Percentiles rank a stretch among this genome's conserved stretches.
Evolutionary conservation across 257 asterid genomes (phyloP).

Genomic region (Paulownia fortunei): DNA sequence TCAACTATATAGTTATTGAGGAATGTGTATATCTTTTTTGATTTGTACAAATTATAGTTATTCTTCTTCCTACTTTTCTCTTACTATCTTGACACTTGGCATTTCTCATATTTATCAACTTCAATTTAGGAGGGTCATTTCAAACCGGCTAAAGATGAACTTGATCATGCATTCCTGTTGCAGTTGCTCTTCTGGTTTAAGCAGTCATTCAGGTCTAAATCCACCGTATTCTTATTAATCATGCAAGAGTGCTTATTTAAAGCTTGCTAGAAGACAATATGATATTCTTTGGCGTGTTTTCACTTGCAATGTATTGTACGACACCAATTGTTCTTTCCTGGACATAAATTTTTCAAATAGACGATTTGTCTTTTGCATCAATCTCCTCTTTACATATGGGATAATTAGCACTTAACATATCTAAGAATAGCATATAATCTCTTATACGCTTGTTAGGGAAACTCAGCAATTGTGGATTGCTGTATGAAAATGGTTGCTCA

Average conservation of each 20-base stretch:
- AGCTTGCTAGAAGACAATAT: constrained; percentile 18
- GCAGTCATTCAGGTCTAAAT: constrained; percentile 84
- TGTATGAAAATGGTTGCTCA: constrained; percentile 7
- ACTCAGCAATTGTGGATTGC: constrained; percentile 21
- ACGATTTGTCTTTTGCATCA: constrained; percentile 26
- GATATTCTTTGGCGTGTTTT: constrained; percentile 9
- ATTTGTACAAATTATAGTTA: background rate
- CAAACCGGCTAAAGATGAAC: constrained; percentile 77
- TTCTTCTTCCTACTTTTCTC: background rate
- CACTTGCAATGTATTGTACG: constrained; percentile 16
- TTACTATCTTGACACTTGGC: constrained; percentile 16
- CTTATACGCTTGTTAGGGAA: background rate
- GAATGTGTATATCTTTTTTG: constrained; percentile 21
- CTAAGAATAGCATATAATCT: constrained; percentile 20
- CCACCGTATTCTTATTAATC: constrained; percentile 20
- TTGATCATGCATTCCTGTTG: constrained; percentile 82
- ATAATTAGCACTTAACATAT: constrained; percentile 1
- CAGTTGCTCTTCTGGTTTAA: constrained; percentile 99
- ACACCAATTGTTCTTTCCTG: background rate
- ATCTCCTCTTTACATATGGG: background rate
- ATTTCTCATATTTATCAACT: constrained; percentile 37
- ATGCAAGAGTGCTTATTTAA: constrained; percentile 19
- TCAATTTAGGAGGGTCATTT: constrained; percentile 76
- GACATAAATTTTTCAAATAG: constrained; percentile 8
- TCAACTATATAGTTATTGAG: constrained; percentile 10